phyloP scores from a whole-genome alignment of 371 early-diverging fungal genomes.

The Lichtheimia hyalospora region DNA sequence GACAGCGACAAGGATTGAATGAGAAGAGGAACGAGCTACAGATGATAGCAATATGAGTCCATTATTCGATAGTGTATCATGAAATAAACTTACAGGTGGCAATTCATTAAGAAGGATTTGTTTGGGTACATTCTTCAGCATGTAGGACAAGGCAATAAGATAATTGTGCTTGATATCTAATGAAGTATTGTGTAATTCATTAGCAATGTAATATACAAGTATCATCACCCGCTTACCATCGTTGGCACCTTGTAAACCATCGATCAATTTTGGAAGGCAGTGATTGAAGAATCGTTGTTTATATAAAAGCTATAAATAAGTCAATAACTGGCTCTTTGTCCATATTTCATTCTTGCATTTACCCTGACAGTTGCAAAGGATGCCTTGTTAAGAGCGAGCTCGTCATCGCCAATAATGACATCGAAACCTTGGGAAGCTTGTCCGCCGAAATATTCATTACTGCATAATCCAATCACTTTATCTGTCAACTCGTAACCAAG shows the following conservation, averaged over 20 bases:
- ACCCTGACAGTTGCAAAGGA: conserved; percentile 70
- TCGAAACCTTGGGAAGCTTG: conserved; percentile 69
- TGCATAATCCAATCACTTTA: conserved; percentile 60
- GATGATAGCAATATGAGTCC: background rate
- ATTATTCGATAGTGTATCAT: background rate
- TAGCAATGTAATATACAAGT: background rate
- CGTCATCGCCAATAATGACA: conserved; percentile 68
- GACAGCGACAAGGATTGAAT: conserved; percentile 66
- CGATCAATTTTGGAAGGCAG: conserved; percentile 69
- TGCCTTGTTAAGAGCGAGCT: conserved; percentile 65
- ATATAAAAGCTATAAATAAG: conserved; percentile 59
- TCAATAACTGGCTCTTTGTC: background rate
- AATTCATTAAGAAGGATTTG: conserved; percentile 78
- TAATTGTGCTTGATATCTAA: conserved; percentile 60
- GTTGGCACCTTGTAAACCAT: conserved; percentile 55
- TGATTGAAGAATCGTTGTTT: conserved; percentile 82
- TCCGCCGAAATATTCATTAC: conserved; percentile 36
- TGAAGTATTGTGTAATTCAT: background rate
- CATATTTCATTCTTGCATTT: conserved; percentile 4
- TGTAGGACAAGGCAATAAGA: conserved; percentile 79
- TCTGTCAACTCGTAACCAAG: conserved; percentile 58
- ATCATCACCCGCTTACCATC: conserved; percentile 22
- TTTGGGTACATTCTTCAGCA: conserved; percentile 80
- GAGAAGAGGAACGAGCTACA: conserved; percentile 77
- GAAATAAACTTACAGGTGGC: conserved; percentile 57